phyloP scores from a whole-genome alignment of 106 monocot species.

The Platanthera guangdongensis region DNA sequence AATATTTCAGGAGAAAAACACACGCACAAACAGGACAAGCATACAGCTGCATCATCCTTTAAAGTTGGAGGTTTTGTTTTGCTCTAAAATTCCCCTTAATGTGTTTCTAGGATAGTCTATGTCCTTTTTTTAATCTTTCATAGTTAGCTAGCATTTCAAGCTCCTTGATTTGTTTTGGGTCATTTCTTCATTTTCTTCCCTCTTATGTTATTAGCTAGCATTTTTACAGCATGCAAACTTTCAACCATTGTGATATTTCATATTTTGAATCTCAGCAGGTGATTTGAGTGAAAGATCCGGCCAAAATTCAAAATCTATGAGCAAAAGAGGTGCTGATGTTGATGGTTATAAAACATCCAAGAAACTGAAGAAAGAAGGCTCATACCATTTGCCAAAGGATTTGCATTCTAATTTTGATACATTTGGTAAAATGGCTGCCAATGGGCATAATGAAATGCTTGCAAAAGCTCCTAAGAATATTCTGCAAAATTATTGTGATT shows the following conservation, averaged over 20 bases:
- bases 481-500: slow-evolving; percentile 20
- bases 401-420: slow-evolving; percentile 19
- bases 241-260: background rate
- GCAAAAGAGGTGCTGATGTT: slow-evolving; percentile 47
- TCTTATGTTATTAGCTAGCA: background rate
- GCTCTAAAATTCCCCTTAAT: slow-evolving; percentile 1
- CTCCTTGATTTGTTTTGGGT: background rate
- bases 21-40: slow-evolving; percentile 32
- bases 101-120: background rate
- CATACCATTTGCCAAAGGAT: slow-evolving; percentile 26
- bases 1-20: slow-evolving; percentile 29
- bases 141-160: background rate
- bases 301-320: slow-evolving; percentile 52
- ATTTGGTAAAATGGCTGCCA: slow-evolving; percentile 17
- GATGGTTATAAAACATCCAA: slow-evolving; percentile 45
- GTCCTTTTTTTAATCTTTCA: background rate
- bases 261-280: slow-evolving; percentile 25
- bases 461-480: slow-evolving; percentile 17
- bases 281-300: slow-evolving; percentile 33
- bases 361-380: slow-evolving; percentile 46
- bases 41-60: slow-evolving; percentile 20
- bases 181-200: slow-evolving; percentile 6
- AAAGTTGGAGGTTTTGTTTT: slow-evolving; percentile 54
- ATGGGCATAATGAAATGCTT: slow-evolving; percentile 12
- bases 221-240: background rate